Evolutionary conservation across 495 filamentous ascomycete species (phyloP), one percentile per base, ranked within the genome.

Genomic region (Aspergillus campestris): DNA sequence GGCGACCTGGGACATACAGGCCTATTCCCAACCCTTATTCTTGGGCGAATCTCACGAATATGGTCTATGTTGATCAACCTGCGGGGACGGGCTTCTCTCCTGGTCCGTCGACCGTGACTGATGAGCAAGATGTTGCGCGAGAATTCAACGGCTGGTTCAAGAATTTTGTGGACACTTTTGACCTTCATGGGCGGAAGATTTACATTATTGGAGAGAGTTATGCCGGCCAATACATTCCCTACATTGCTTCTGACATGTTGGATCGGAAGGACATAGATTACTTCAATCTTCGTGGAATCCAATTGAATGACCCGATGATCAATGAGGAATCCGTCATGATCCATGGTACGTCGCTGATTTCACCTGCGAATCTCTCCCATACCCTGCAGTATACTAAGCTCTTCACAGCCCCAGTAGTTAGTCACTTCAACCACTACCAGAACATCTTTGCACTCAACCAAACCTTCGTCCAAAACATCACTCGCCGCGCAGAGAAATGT

Each of bases 151-250:
- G 79, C 34, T 87, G 84, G 61, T 86, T 75, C 69, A 78, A 76
- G 66, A 73, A 79, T 39, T 88, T 88, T 36, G 71, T 86, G 36
- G 65, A 85, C 28, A 80, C 79, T 2, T 89, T 88, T 45, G 64
- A 57, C 18, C 61, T 87, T 56, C 73, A 85, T 12, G 65, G 69
- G 7, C 74, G 71, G 49, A 82, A 81, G 48, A 73, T 86, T 1
- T 89, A 82, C 51, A 73, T 87, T 41, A 73, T 82, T 2, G 83
- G 83, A 0, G 82, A 87, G 54, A 81, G 75, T 34, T 84, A 87
- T 55, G 86, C 83, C 14, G 87, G 87, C 5, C 71, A 71, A 45
- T 94, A 90, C 51, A 80, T 88, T 32, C 84, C 87, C 0, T 94
- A 91, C 55, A 82, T 94, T 39, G 80, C 85, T 1, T 73, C 77